Evolutionary conservation across 2,329 filamentous ascomycete genomes (phyloP).

Genomic region (Paecilomyces formosus): DNA sequence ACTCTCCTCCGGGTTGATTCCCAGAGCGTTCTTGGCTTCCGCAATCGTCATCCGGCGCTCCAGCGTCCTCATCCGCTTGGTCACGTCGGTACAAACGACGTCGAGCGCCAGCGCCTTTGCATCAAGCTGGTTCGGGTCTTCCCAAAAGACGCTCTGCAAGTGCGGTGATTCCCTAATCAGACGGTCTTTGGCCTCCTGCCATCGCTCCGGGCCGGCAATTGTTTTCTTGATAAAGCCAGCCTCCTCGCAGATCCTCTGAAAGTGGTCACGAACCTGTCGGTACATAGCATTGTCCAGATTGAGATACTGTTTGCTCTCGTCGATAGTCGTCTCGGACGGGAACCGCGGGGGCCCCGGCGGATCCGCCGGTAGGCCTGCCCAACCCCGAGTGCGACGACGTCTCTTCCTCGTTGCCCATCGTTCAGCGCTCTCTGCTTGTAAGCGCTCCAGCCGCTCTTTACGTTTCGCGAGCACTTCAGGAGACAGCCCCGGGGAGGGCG

Average conservation of each 20-base stretch:
- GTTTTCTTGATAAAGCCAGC: conserved; percentile 68
- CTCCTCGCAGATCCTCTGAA: conserved; percentile 62
- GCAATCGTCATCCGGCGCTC: conserved; percentile 62
- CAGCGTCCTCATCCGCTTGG: conserved; percentile 64
- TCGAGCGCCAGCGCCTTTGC: conserved; percentile 64
- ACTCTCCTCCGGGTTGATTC: conserved; percentile 60
- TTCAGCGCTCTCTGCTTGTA: conserved; percentile 55
- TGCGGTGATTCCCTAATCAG: conserved; percentile 59
- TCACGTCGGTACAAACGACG: conserved; percentile 73
- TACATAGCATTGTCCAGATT: conserved; percentile 58
- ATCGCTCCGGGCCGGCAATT: conserved; percentile 61
- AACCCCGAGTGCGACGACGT: conserved; percentile 60
- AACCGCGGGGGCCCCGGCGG: conserved; percentile 64
- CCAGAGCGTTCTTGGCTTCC: conserved; percentile 65
- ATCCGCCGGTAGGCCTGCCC: conserved; percentile 60
- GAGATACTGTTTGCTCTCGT: conserved; percentile 66
- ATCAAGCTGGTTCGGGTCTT: conserved; percentile 51
- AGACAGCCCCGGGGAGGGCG: conserved; percentile 28
- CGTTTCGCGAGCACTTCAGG: conserved; percentile 46
- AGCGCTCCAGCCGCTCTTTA: conserved; percentile 46
- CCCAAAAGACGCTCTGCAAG: conserved; percentile 55
- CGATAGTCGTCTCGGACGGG: conserved; percentile 73
- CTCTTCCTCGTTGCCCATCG: conserved; percentile 58
- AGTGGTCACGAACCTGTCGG: conserved; percentile 56
- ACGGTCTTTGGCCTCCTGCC: conserved; percentile 63